These are phyloP conservation scores for Dryas drummondii DNA, from an alignment of 306 rosid species.

Conservation along the genomic window DNA sequence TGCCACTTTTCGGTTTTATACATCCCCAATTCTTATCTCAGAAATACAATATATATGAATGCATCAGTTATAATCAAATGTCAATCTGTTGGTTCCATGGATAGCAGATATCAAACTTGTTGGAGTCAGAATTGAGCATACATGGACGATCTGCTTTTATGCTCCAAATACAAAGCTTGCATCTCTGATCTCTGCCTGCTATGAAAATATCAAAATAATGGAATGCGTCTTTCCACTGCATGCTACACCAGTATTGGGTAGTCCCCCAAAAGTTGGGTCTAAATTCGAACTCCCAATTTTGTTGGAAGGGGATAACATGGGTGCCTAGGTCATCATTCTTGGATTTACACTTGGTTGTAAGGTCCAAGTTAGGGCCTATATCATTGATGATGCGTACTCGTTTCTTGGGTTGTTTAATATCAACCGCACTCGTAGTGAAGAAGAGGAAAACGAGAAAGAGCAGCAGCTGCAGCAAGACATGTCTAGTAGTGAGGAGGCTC, in stretches of 20 bases:
- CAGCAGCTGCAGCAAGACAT: background rate
- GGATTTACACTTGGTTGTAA: slow-evolving; percentile 16
- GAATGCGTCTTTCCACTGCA: background rate
- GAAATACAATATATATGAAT: too few species aligned
- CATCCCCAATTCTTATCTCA: too few species aligned
- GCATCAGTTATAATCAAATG: too few species aligned
- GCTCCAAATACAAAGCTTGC: too few species aligned
- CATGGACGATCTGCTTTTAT: too few species aligned
- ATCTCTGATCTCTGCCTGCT: too few species aligned
- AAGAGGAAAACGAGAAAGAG: background rate
- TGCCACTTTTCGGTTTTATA: too few species aligned
- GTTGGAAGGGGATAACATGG: background rate
- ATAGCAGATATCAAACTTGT: too few species aligned
- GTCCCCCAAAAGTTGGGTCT: background rate
- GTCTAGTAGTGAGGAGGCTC: background rate
- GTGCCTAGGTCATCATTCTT: slow-evolving; percentile 2
- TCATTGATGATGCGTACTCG: background rate
- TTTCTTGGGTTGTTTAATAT: too few species aligned
- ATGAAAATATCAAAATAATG: slow-evolving; percentile 9
- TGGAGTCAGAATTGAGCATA: too few species aligned
- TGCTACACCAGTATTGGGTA: slow-evolving; percentile 1
- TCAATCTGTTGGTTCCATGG: too few species aligned
- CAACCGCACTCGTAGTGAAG: background rate
- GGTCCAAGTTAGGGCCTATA: background rate
- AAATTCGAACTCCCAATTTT: background rate